phyloP scores from a whole-genome alignment of 2,329 filamentous ascomycete genomes.

The Pseudogymnoascus sp. region DNA sequence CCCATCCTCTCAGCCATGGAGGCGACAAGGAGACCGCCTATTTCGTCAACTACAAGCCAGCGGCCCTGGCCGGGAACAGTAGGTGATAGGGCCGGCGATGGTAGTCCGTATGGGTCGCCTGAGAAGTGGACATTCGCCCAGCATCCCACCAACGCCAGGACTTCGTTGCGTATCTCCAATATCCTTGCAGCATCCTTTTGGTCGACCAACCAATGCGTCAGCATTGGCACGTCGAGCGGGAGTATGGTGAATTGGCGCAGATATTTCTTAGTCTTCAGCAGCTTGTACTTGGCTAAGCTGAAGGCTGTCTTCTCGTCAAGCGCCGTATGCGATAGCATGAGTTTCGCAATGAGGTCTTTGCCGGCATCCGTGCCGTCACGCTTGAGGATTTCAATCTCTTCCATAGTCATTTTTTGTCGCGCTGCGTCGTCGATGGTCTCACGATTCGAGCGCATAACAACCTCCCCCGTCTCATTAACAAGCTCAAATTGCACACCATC shows the following conservation, averaged over 20 bases:
- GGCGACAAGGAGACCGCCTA: slow-evolving; percentile 59
- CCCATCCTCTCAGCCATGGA: slow-evolving; percentile 64
- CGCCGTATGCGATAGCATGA: slow-evolving; percentile 79
- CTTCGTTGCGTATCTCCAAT: slow-evolving; percentile 79
- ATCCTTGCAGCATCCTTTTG: slow-evolving; percentile 75
- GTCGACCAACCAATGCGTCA: slow-evolving; percentile 68
- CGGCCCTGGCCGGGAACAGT: slow-evolving; percentile 39
- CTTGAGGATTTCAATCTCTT: slow-evolving; percentile 64
- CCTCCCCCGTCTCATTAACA: slow-evolving; percentile 39
- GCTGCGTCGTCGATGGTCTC: slow-evolving; percentile 52
- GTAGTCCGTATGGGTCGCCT: slow-evolving; percentile 23
- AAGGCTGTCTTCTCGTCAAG: slow-evolving; percentile 92
- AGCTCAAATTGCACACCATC: slow-evolving; percentile 39
- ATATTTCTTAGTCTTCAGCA: slow-evolving; percentile 91
- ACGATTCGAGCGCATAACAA: slow-evolving; percentile 47
- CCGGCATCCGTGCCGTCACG: slow-evolving; percentile 67
- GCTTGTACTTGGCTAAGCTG: slow-evolving; percentile 89
- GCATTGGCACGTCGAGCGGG: slow-evolving; percentile 67
- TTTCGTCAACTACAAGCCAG: slow-evolving; percentile 63
- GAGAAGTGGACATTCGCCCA: slow-evolving; percentile 81
- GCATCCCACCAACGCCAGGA: slow-evolving; percentile 69
- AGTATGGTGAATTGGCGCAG: slow-evolving; percentile 77
- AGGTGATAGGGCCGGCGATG: not conserved
- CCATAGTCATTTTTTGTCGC: slow-evolving; percentile 65
- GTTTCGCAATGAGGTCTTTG: slow-evolving; percentile 83